Evolutionary conservation across 1,284 basidiomycete genomes (phyloP), one percentile per base, ranked within the genome.

Genomic region (Amylostereum chailletii): DNA sequence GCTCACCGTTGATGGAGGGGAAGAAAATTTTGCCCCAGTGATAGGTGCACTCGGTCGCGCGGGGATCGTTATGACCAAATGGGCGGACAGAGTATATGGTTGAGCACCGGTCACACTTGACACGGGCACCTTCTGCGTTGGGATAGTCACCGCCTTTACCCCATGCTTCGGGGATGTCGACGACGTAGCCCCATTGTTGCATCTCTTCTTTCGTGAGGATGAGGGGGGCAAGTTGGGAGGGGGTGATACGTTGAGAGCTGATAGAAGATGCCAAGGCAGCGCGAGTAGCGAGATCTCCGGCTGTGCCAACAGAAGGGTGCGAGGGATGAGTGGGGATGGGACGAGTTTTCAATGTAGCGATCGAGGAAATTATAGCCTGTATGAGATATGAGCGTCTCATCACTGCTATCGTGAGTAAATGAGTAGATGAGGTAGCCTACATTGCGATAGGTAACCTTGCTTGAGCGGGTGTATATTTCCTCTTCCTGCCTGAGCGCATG

Each of bases 271-370:
- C 37, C 27, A 38, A 36, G 29, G 42, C 83, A 33, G 66, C 67
- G 11, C 83, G 81, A 9, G 71, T 70, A 7, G 71, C 67, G 33
- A 88, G 67, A 10, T 90, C 81, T 7, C 68, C 75, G 49, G 91
- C 80, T 0, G 91, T 94, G 3, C 94, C 93, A 30, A 94, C 79
- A 3, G 90, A 93, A 0, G 79, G 72, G 60, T 92, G 86, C 1
- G 74, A 70, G 26, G 76, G 58, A 1, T 72, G 71, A 45, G 77
- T 76, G 1, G 92, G 90, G 3, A 71, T 62, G 0, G 76, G 62
- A 0, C 94, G 81, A 57, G 79, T 78, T 62, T 90, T 92, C 27
- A 93, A 63, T 9, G 83, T 66, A 4, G 82, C 83, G 47, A 87
- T 76, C 47, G 81, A 82, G 45, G 76, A 77, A 42, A 91, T 90